Conservation (phyloP, 208 protist species). For the Crithidia mellificae region DNA sequence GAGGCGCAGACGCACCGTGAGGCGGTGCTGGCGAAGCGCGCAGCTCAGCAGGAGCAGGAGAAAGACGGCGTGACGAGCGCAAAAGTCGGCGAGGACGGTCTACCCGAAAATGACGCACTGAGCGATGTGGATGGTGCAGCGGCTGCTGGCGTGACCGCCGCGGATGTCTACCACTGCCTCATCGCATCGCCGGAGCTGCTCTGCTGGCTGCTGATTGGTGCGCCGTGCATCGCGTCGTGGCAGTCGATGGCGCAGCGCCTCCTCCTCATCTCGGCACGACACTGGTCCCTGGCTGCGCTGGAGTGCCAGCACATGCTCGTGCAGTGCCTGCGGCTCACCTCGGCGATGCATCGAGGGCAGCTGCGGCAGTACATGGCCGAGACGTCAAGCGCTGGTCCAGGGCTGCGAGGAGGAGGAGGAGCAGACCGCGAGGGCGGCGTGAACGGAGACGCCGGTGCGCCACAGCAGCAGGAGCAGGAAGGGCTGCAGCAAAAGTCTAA, state of each 20-base stretch:
- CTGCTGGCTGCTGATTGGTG: slow-evolving; percentile 17
- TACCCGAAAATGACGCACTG: not conserved
- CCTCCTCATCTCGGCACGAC: slow-evolving; percentile 20
- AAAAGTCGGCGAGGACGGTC: not conserved
- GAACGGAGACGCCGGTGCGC: not conserved
- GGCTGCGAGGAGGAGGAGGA: not conserved
- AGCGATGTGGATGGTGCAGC: not conserved
- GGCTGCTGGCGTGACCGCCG: slow-evolving; percentile 10
- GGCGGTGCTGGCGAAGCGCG: not conserved
- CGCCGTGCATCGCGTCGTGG: slow-evolving; percentile 13
- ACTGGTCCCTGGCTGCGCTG: slow-evolving; percentile 17
- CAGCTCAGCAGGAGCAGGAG: not conserved
- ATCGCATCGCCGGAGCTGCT: slow-evolving; percentile 27
- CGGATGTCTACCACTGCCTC: slow-evolving; percentile 14
- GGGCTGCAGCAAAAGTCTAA: not conserved
- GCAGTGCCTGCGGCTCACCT: slow-evolving; percentile 11
- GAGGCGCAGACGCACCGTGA: slow-evolving; percentile 6
- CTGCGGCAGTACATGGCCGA: slow-evolving; percentile 12
- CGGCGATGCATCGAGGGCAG: slow-evolving; percentile 10
- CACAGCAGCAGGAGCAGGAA: not conserved
- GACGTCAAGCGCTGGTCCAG: not conserved
- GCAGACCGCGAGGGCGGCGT: not conserved
- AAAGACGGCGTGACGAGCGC: no score
- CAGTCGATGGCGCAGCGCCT: slow-evolving; percentile 24
- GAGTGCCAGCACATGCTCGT: slow-evolving; percentile 22